phyloP scores from a whole-genome alignment of 2,329 filamentous ascomycete species.

The Clonostachys rosea region DNA sequence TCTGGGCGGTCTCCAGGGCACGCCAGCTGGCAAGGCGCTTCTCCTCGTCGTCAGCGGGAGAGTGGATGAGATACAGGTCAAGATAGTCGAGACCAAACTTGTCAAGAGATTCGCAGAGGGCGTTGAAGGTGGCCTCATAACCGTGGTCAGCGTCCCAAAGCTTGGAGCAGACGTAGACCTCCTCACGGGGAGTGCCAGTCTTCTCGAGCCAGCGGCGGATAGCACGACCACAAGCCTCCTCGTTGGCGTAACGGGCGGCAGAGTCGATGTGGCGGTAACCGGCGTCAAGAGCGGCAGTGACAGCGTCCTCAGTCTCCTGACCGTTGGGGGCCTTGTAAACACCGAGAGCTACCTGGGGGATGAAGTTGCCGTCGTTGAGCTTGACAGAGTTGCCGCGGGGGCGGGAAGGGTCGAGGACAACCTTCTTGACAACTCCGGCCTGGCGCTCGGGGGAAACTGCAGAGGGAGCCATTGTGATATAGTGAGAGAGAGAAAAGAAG shows the following conservation, averaged over 20 bases:
- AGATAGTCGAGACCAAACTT: slow-evolving; percentile 65
- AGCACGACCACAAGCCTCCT: slow-evolving; percentile 65
- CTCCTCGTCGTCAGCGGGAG: slow-evolving; percentile 59
- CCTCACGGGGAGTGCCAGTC: slow-evolving; percentile 57
- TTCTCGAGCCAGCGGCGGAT: slow-evolving; percentile 56
- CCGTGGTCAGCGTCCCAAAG: slow-evolving; percentile 47
- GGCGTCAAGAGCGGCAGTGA: slow-evolving; percentile 5
- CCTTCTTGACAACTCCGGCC: slow-evolving; percentile 24
- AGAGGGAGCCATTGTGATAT: slow-evolving; percentile 24
- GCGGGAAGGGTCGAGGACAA: slow-evolving; percentile 9
- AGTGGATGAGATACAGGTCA: slow-evolving; percentile 63
- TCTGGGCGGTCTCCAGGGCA: slow-evolving; percentile 61
- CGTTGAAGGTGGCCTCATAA: slow-evolving; percentile 39
- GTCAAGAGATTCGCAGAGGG: slow-evolving; percentile 60
- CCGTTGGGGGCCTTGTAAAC: slow-evolving; percentile 35
- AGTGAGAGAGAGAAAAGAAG: slow-evolving; percentile 2
- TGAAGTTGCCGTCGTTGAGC: slow-evolving; percentile 67
- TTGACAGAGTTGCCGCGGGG: slow-evolving; percentile 33
- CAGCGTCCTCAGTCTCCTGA: slow-evolving; percentile 49
- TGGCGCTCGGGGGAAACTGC: slow-evolving; percentile 24
- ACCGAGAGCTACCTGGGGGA: slow-evolving; percentile 50
- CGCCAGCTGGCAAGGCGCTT: slow-evolving; percentile 66
- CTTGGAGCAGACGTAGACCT: slow-evolving; percentile 65
- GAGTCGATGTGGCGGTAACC: slow-evolving; percentile 46
- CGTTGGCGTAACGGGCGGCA: slow-evolving; percentile 57